Percentiles rank a stretch among this genome's conserved stretches.
Conservation (phyloP, 768 basidiomycete genomes). For the Lentinula boryana region DNA sequence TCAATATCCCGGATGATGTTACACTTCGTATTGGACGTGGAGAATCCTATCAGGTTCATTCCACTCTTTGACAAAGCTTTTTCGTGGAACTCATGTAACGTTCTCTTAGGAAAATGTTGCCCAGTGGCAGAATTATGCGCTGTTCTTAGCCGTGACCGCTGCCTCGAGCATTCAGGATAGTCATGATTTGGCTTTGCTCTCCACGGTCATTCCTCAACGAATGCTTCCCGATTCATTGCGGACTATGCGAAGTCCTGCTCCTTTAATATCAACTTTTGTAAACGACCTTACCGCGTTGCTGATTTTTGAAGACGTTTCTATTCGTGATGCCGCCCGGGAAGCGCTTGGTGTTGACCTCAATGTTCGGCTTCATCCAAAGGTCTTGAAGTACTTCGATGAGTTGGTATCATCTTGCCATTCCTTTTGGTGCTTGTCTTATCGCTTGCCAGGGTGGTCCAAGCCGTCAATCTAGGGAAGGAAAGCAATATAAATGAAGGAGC, state of each 20-base stretch:
- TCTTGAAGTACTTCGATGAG: conserved; percentile 73
- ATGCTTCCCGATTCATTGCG: conserved; percentile 70
- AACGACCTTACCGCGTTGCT: conserved; percentile 64
- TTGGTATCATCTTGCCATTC: conserved; percentile 28
- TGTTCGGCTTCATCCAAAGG: conserved; percentile 56
- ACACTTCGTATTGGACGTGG: conserved; percentile 22
- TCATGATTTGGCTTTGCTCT: conserved; percentile 43
- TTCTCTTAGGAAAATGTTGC: conserved; percentile 55
- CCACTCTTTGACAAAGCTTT: not conserved
- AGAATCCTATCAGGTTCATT: conserved; percentile 21
- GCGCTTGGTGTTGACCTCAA: conserved; percentile 78
- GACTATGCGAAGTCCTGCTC: conserved; percentile 46
- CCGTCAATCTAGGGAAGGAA: not conserved
- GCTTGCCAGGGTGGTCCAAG: conserved; percentile 3
- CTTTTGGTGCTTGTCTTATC: not conserved
- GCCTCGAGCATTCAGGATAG: conserved; percentile 56
- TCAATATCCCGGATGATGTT: conserved; percentile 29
- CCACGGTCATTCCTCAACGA: conserved; percentile 46
- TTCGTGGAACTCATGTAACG: not conserved
- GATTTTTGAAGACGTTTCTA: conserved; percentile 51
- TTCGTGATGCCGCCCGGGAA: conserved; percentile 77
- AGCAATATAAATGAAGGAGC: not conserved
- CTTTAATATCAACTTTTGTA: conserved; percentile 61
- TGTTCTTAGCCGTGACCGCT: conserved; percentile 72
- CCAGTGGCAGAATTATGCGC: conserved; percentile 82